Conservation (phyloP, 1,284 basidiomycete species). For the Ustilago cynodontis region DNA sequence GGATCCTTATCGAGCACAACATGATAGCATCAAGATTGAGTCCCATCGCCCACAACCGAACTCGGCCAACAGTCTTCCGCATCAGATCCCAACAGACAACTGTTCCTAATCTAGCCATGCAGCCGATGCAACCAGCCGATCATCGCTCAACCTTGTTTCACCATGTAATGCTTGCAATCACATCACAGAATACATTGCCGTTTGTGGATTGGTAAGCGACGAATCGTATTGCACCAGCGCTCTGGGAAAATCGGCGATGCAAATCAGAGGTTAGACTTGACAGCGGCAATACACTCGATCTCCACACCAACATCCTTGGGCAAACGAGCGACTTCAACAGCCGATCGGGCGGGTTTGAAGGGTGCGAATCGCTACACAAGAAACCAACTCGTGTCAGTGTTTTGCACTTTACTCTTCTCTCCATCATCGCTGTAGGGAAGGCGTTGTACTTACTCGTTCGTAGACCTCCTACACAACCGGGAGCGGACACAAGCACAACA, state of each 20-base stretch:
- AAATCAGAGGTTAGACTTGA: slow-evolving; percentile 53
- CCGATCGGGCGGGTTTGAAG: slow-evolving; percentile 89
- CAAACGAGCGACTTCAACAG: slow-evolving; percentile 77
- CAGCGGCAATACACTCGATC: slow-evolving; percentile 84
- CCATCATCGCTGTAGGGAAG: not conserved
- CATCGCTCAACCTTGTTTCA: not conserved
- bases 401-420: slow-evolving; percentile 6
- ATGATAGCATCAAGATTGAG: not conserved
- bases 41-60: not conserved
- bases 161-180: no score
- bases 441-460: slow-evolving; percentile 55
- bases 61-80: slow-evolving; percentile 2
- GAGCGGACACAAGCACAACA: no score
- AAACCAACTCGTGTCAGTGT: not conserved
- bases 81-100: not conserved
- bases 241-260: not conserved
- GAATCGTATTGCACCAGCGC: not conserved
- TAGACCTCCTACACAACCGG: slow-evolving; percentile 68
- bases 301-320: slow-evolving; percentile 87
- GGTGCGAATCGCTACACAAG: slow-evolving; percentile 57
- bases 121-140: slow-evolving; percentile 12
- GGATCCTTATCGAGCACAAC: not conserved
- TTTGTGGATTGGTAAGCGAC: not conserved
- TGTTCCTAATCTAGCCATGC: not conserved
- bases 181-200: not conserved